A percentile compares a stretch with the other conserved stretches of the same genome.
Conservation (phyloP, 371 early-diverging fungal genomes). For the Mucor saturninus region DNA sequence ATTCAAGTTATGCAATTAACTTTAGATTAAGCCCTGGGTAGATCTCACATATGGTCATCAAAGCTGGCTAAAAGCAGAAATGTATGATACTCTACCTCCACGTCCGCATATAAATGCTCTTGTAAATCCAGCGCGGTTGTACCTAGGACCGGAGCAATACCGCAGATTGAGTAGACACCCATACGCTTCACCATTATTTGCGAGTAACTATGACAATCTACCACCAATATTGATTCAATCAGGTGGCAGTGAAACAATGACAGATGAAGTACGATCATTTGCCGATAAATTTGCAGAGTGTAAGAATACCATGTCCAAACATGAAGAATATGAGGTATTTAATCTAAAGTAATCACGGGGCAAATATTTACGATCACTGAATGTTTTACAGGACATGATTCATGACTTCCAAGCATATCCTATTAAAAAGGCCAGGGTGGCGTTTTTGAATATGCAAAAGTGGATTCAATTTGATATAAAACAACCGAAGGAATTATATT, state of each 20-base stretch:
- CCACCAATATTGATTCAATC: conserved; percentile 57
- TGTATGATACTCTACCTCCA: conserved; percentile 20
- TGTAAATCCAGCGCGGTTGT: conserved; percentile 24
- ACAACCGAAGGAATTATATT: not conserved
- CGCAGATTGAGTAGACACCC: conserved; percentile 11
- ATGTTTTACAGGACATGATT: conserved; percentile 35
- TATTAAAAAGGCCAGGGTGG: conserved; percentile 34
- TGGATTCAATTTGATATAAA: conserved; percentile 9
- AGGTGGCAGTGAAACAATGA: conserved; percentile 52
- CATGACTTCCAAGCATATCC: conserved; percentile 51
- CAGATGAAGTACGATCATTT: conserved; percentile 43
- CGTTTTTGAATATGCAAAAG: conserved; percentile 23
- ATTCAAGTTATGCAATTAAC: not conserved
- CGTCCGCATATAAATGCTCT: conserved; percentile 5
- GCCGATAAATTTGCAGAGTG: conserved; percentile 7
- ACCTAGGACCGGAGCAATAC: conserved; percentile 27
- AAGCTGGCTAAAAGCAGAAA: conserved; percentile 11
- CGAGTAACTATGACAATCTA: conserved; percentile 28
- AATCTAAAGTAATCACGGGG: not conserved
- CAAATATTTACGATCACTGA: not conserved
- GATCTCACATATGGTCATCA: conserved; percentile 26
- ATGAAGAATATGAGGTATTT: conserved; percentile 28
- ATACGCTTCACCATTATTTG: conserved; percentile 25
- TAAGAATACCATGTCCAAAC: conserved; percentile 7
- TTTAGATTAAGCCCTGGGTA: conserved; percentile 20